Evolutionary conservation across 805 yeast species (phyloP), one percentile per base, ranked within the genome.

Genomic region (Sporopachydermia lactativora): DNA sequence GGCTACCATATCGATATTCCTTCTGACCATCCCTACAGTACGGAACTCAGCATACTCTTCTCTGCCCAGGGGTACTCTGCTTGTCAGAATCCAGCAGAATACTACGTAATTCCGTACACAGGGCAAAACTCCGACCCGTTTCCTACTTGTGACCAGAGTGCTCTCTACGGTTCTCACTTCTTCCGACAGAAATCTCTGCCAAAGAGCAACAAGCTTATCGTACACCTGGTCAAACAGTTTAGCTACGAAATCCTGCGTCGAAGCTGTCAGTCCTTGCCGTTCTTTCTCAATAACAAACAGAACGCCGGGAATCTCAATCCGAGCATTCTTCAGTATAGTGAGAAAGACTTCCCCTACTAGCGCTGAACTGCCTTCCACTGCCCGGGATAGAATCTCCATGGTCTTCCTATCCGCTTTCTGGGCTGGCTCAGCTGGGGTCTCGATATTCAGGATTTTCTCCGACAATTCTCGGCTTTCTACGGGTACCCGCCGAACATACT

Each of bases 211-310:
- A 36, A 75, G 61, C 52, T 70, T 71, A 18, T 73, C 74, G n/a
- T 63, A 58, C 3, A 76, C 47, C 44, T 71, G 73, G 19, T 62
- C 64, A 45, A 79, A 61, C 40, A 68, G 62, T 34, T 68, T 64
- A 43, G 71, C 61, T 15, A 70, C 59, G 48, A 69, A 83, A 46
- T 82, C 95, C 51, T 79, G 86, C 52, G 73, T 71, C 1, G 78
- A 63, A 5, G 71, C 59, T 5, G 68, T 68, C 15, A 65, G 52
- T 6, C 49, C 52, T 17, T 49, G 49, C 4, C 57, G 48, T n/a
- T 60, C 55, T 17, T 57, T 49, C 43, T 75, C 77, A 5, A 74
- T 47, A 34, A 64, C 53, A 1, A 65, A 49, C 37, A 69, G 45
- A 1, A 72, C 48, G 3, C 63, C 57, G 1, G 77, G 73, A 13